Base-by-base conservation (phyloP, 2,329 filamentous ascomycete genomes). In the Talaromyces sp. region DNA sequence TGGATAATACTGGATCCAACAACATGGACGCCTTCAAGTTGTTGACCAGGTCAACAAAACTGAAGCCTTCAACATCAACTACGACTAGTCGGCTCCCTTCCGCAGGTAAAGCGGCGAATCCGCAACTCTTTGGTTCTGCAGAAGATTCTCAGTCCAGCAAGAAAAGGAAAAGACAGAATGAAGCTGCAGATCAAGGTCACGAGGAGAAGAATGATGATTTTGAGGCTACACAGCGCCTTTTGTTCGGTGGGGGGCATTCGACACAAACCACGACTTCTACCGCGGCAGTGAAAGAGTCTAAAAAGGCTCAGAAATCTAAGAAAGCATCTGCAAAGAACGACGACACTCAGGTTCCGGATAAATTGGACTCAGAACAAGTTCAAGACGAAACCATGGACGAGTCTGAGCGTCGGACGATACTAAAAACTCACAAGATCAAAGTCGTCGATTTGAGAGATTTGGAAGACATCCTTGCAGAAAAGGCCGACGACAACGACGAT, bases 341-440 rank as follows among this genome's bases (percentile, higher is more conserved):
- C 11, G 27, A 54, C 29, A 27, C 45, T 3, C 19, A 31, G 38
- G 22, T 13, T 36, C 63, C 72, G 29, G 68, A 73, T 36, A 72
- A 69, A 11, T 60, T 56, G 31, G 71, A 62, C 29, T 70, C 70
- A 29, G 72, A 65, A n/a, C 69, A 70, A 19, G 64, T 47, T 47
- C 38, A 36, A 34, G 59, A 40, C 22, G 71, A 72, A 4, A 69
- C 67, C 0, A 83, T 92, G 70, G 86, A 87, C 71, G 85, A 90
- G 71, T 88, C 90, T 65, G 87, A 93, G 74, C 89, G 91, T 71
- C 89, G 89, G 71, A 86, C 89, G 67, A 82, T 94, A 11, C 79
- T 97, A 67, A 88, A 89, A 67, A 89, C 88, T 65, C 92, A 97
- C 77, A 91, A 93, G 69, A 83, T 97, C 69, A 97, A 97, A 77